These are phyloP conservation scores for Hygrocybe punicea DNA, from an alignment of 768 basidiomycete species.

Conservation along the genomic window DNA sequence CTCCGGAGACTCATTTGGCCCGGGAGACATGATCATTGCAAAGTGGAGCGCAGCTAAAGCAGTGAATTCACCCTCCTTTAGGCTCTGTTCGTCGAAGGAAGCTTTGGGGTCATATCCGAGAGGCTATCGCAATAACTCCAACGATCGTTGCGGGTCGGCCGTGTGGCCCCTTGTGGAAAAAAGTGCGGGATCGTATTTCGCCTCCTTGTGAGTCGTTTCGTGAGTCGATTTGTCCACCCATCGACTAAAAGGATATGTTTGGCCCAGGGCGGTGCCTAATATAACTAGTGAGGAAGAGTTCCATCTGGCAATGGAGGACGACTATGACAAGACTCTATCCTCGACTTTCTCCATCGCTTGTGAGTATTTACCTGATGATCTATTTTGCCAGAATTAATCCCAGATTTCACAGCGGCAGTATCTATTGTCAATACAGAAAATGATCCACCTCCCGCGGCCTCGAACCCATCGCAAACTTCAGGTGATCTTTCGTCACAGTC, in stretches of 20 bases:
- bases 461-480: too few species aligned
- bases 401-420: neutral
- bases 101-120: constrained; percentile 2
- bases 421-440: neutral
- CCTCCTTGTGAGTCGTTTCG: constrained; percentile 22
- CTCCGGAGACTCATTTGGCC: constrained; percentile 1
- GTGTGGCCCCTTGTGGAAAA: constrained; percentile 22
- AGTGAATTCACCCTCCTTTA: constrained; percentile 34
- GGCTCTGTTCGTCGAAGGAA: constrained; percentile 24
- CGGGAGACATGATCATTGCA: constrained; percentile 28
- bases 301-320: constrained; percentile 24
- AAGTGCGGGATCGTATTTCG: constrained; percentile 19
- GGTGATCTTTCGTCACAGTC: neutral
- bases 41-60: constrained; percentile 26
- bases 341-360: constrained; percentile 26
- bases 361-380: constrained; percentile 12
- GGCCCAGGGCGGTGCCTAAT: constrained; percentile 21
- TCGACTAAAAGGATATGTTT: neutral
- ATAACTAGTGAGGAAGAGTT: constrained; percentile 11
- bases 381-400: neutral
- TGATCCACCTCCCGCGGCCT: neutral
- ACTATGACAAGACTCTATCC: constrained; percentile 23
- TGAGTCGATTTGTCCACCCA: neutral
- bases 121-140: constrained; percentile 1
- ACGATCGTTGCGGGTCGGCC: constrained; percentile 19